Percentiles rank a stretch among this genome's conserved stretches.
Conservation (phyloP, 331 rosid species). For the Malus hybrid region DNA sequence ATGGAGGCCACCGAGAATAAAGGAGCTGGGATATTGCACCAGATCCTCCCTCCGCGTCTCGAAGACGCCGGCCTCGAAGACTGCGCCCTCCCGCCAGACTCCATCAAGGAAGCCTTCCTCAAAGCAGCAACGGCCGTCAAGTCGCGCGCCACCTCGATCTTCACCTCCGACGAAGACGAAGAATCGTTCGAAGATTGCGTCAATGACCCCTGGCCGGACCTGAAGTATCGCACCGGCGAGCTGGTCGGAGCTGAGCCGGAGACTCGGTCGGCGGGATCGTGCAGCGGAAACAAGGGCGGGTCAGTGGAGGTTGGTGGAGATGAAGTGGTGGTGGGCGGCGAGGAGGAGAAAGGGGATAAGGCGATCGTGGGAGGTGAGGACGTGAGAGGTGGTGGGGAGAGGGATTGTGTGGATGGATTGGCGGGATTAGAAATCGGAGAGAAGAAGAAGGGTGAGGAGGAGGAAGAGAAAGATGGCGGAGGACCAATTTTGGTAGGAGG, state of each 20-base stretch:
- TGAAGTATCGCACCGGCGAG: constrained; percentile 21
- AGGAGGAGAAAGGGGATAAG: constrained; percentile 12
- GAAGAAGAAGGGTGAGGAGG: constrained; percentile 7
- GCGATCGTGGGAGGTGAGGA: constrained; percentile 24
- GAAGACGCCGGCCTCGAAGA: constrained; percentile 92
- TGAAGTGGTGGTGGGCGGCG: constrained; percentile 23
- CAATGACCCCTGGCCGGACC: constrained; percentile 34
- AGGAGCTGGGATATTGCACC: constrained; percentile 26
- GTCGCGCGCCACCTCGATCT: constrained; percentile 41
- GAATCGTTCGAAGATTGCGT: constrained; percentile 25
- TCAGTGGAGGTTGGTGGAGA: constrained; percentile 17
- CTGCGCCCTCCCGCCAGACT: constrained; percentile 69
- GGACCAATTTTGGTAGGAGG: constrained; percentile 26
- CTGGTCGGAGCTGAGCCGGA: constrained; percentile 27
- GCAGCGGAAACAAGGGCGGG: constrained; percentile 29
- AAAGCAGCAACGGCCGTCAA: constrained; percentile 71
- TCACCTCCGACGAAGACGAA: constrained; percentile 26
- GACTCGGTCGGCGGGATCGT: constrained; percentile 23
- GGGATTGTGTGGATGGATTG: constrained; percentile 35
- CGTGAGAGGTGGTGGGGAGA: constrained; percentile 5
- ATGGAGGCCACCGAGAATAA: constrained; percentile 42
- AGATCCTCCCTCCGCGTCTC: constrained; percentile 65
- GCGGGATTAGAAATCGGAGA: constrained; percentile 26
- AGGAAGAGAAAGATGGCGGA: constrained; percentile 2
- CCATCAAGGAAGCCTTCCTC: constrained; percentile 63